Base-by-base conservation (phyloP, 2,329 filamentous ascomycete species). In the Phaeoacremonium minimum region DNA sequence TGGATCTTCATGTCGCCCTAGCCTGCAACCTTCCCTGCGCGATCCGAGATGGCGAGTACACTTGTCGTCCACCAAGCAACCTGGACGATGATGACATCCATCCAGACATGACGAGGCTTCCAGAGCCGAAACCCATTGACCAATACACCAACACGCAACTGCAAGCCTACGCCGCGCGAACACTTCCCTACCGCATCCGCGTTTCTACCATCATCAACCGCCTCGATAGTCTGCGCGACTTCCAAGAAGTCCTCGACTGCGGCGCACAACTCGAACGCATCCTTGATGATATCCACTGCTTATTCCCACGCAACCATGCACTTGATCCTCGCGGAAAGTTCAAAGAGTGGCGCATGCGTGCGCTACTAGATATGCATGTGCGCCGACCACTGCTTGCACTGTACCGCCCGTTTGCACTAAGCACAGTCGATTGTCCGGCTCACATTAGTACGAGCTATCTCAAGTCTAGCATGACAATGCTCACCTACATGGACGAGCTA, bases 1-100 rank as follows among this genome's bases (percentile, higher is more conserved):
- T 77, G 55, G 74, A 78, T 45, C 55, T 77, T 22, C 71, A 76
- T 44, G 62, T 74, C 29, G 73, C 73, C 2, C 63, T 76, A 32
- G 64, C 69, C 15, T 69, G 67, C 49, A 72, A 69, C 44, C 53
- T 78, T 35, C 73, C 73, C 1, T 69, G 63, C 29, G 57, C 71
- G 12, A 61, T 77, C 6, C 64, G 71, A 3, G 68, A 74, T 6
- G 71, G 67, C 8, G 73, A 77, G 49, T 76, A 69, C 40, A 72
- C 71, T 0, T 77, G 71, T 49, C 57, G 55, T 8, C 67, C 73
- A 3, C 74, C 74, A 5, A 62, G 67, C 28, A 77, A 77, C 44
- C 52, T 78, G 15, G 64, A 77, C 45, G 74, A 78, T 39, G 51
- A 48, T 13, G 72, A 76, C 31, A 52, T 78, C 6, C 63, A 57